A percentile compares a stretch with the other conserved stretches of the same genome.
Evolutionary conservation across 2,329 filamentous ascomycete genomes (phyloP).

Genomic region (Phoma sp.): DNA sequence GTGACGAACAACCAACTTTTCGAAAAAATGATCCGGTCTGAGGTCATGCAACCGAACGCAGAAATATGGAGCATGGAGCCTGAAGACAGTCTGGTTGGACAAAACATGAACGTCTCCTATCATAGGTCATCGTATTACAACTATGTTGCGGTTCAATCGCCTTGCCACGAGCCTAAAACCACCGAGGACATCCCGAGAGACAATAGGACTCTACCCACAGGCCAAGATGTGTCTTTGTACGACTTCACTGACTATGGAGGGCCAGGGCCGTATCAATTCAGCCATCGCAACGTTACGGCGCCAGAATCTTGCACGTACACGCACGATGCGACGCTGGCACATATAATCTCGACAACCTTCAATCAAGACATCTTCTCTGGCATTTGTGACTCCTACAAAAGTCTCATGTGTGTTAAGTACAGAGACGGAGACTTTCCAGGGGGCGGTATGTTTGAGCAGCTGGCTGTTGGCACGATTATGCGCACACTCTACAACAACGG

Average conservation of each 20-base stretch:
- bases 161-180: not conserved
- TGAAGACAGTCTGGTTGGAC: too few relatives aligned
- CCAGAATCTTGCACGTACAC: not conserved
- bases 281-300: not conserved
- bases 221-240: not conserved
- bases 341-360: not conserved
- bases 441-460: too few relatives aligned
- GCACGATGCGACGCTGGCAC: not conserved
- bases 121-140: too few relatives aligned
- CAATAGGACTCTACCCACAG: not conserved
- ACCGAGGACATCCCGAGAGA: not conserved
- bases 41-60: not conserved
- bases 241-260: not conserved
- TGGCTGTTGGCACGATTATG: too few relatives aligned
- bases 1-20: not conserved
- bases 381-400: not conserved
- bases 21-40: not conserved
- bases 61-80: too few relatives aligned
- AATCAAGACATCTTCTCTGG: not conserved
- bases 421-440: too few relatives aligned
- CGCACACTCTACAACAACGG: too few relatives aligned
- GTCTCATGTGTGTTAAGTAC: not conserved
- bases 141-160: not conserved
- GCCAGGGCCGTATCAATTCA: not conserved
- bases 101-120: too few relatives aligned